Conservation (phyloP, 345 rosid genomes). For the Erodium maritimum region DNA sequence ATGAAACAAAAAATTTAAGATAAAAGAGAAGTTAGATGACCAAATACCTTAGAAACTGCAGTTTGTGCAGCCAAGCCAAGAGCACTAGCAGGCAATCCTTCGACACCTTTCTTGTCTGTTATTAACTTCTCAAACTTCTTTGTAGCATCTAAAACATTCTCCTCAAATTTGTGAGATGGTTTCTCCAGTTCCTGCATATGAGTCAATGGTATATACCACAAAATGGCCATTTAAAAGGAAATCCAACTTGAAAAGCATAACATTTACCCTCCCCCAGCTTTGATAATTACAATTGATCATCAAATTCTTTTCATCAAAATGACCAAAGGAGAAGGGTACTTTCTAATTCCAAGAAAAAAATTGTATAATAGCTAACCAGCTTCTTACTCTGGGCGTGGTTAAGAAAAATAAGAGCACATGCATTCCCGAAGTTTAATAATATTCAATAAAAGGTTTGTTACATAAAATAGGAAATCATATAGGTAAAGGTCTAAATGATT, state of each 20-base stretch:
- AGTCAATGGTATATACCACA: slow-evolving; percentile 3
- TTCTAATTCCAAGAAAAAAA: not conserved
- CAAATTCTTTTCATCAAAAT: too few species aligned
- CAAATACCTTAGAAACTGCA: slow-evolving; percentile 68
- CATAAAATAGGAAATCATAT: not conserved
- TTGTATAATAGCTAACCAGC: not conserved
- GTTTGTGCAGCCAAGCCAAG: slow-evolving; percentile 86
- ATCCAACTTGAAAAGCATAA: not conserved
- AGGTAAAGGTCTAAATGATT: not conserved
- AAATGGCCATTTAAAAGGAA: not conserved
- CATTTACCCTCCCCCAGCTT: not conserved
- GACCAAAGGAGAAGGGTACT: not conserved
- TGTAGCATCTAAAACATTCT: slow-evolving; percentile 88
- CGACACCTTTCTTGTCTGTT: slow-evolving; percentile 69
- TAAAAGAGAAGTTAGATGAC: not conserved
- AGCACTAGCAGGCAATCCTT: slow-evolving; percentile 84
- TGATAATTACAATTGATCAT: too few species aligned
- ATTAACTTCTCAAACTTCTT: slow-evolving; percentile 78
- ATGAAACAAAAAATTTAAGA: not conserved
- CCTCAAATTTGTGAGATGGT: slow-evolving; percentile 64
- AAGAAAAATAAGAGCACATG: not conserved
- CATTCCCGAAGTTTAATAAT: not conserved
- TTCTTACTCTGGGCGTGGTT: not conserved
- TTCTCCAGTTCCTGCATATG: slow-evolving; percentile 61
- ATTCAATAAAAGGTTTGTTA: too few species aligned